phyloP scores from a whole-genome alignment of 1,284 basidiomycete genomes.

The Cryptococcus sp. region DNA sequence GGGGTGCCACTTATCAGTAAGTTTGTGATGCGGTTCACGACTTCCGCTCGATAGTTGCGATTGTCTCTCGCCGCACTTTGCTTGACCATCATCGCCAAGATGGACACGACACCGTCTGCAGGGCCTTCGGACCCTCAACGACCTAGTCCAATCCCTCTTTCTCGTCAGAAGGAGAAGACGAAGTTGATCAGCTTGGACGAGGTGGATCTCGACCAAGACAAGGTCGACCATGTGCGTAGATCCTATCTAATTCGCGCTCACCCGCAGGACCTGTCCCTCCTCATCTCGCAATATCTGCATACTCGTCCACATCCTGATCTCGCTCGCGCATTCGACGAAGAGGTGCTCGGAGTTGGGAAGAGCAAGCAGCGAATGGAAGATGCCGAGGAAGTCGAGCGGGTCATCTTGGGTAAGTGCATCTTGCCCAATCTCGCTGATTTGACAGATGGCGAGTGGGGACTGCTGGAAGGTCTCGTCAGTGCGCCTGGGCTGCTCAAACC shows the following conservation, averaged over 20 bases:
- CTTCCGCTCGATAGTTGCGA: no score
- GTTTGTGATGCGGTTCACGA: no score
- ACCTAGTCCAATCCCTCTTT: not conserved
- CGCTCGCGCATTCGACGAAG: slow-evolving; percentile 44
- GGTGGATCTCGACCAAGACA: slow-evolving; percentile 5
- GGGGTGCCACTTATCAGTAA: no score
- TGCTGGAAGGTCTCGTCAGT: slow-evolving; percentile 45
- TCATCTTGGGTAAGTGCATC: slow-evolving; percentile 37
- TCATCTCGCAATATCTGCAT: slow-evolving; percentile 48
- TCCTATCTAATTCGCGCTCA: not conserved
- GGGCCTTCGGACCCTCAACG: not conserved
- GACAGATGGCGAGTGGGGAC: slow-evolving; percentile 50
- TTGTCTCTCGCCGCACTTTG: no score
- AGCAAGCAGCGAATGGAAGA: slow-evolving; percentile 34
- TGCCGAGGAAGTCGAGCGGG: slow-evolving; percentile 46
- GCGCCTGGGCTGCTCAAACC: slow-evolving; percentile 44
- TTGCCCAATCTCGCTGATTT: not conserved
- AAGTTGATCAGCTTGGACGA: not conserved
- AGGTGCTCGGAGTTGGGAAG: slow-evolving; percentile 23
- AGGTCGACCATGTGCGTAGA: slow-evolving; percentile 12
- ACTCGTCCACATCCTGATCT: slow-evolving; percentile 43
- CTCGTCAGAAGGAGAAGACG: slow-evolving; percentile 6
- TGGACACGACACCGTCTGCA: no score
- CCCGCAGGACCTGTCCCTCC: slow-evolving; percentile 39
- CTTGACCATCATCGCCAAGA: no score